Base-by-base conservation (phyloP, 148 eudicot species). In the Heliosperma pusillum region DNA sequence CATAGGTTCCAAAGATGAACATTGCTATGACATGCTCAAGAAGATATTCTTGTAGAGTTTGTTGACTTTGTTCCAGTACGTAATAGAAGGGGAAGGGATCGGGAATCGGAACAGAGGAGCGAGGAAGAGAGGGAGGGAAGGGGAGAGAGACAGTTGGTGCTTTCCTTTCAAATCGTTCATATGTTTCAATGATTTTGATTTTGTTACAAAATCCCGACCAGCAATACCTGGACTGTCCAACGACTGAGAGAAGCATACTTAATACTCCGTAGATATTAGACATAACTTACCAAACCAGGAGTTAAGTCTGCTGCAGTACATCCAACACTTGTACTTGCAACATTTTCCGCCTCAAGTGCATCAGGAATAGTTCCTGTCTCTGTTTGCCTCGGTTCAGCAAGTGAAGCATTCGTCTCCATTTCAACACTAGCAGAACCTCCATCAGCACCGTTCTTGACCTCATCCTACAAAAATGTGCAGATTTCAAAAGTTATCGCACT, bases 401-500 rank as follows among this genome's bases (percentile, higher is more conserved):
- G 29, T 50, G 64, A 65, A 50, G 63, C 30, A 52, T 69, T 53
- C 17, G 7, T 59, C 30, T 74, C 82, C 73, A 25, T 59, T 59
- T 61, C 59, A 60, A 21, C 52, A 26, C 22, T 73, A n/a, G 50
- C 16, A 25, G 68, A 25, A 45, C 47, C 55, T 10, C 56, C 74
- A 79, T 60, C 74, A 56, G 27, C 73, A 45, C 4, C 47, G 70
- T 60, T 74, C 20, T 69, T 69, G 62, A 60, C 62, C 36, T 74
- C 77, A 40, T 11, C 70, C 82, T 74, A 29, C 69, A 79, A 60
- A n/a, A 62, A 21, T 29, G 33, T 10, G 15, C 2, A 42, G 12
- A 24, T n/a, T 44, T 57, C n/a, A 16, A 30, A 72, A 71, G 17
- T 76, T 16, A n/a, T 8, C 76, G 64, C 56, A 52, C 40, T 64